A percentile compares a stretch with the other conserved stretches of the same genome.
phyloP scores from a whole-genome alignment of 768 basidiomycete species.

The Hirschioporus abietinus region DNA sequence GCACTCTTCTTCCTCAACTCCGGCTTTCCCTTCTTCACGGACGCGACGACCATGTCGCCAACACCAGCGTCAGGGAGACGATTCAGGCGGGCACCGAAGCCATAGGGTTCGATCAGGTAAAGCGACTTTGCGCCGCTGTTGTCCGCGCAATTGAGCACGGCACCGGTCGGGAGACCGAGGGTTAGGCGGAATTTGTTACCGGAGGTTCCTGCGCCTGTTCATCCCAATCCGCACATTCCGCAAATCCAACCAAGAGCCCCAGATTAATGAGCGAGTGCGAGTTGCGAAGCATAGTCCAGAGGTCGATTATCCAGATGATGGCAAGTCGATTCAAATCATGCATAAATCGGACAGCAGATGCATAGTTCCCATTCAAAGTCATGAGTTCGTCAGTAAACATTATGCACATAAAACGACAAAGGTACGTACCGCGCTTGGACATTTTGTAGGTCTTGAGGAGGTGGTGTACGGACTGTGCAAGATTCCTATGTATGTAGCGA shows the following conservation, averaged over 20 bases:
- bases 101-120: slow-evolving; percentile 91
- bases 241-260: neutral
- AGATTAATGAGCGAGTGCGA: neutral
- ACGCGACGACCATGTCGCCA: slow-evolving; percentile 93
- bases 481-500: neutral
- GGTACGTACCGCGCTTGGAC: neutral
- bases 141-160: slow-evolving; percentile 96
- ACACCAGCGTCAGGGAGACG: slow-evolving; percentile 94
- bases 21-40: slow-evolving; percentile 99
- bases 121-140: slow-evolving; percentile 98
- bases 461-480: neutral
- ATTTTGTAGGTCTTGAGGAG: neutral
- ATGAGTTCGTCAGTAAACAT: neutral
- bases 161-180: slow-evolving; percentile 89
- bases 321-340: no score
- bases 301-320: no score
- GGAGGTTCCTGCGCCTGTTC: slow-evolving; percentile 54
- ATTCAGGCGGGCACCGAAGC: slow-evolving; percentile 95
- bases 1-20: slow-evolving; percentile 98
- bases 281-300: neutral
- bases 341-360: neutral
- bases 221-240: neutral
- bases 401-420: neutral
- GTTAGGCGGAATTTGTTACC: slow-evolving; percentile 98
- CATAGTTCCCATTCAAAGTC: neutral